Conservation (phyloP, 2,329 filamentous ascomycete genomes). For the Aplosporella prunicola region DNA sequence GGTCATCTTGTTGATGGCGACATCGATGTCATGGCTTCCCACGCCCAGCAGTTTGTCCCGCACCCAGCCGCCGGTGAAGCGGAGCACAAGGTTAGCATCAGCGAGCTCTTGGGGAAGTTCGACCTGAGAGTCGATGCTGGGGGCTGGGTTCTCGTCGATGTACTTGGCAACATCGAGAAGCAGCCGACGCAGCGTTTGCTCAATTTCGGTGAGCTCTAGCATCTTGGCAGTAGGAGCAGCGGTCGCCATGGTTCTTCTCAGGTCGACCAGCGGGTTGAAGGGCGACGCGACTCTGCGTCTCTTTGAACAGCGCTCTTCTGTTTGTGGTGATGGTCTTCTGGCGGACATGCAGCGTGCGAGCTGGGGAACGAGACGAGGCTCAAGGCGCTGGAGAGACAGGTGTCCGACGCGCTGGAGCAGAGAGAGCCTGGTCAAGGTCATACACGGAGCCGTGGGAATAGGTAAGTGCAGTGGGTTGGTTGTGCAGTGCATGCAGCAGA, state of each 20-base stretch:
- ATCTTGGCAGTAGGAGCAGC: constrained; percentile 14
- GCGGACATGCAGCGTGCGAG: constrained; percentile 24
- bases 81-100: constrained; percentile 46
- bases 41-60: constrained; percentile 70
- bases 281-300: constrained; percentile 19
- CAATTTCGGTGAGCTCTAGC: constrained; percentile 58
- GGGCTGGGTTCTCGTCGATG: constrained; percentile 42
- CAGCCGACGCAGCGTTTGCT: constrained; percentile 63
- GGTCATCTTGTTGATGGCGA: constrained; percentile 78
- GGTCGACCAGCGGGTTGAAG: constrained; percentile 9
- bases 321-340: constrained; percentile 11
- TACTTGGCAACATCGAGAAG: constrained; percentile 72
- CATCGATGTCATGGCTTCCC: constrained; percentile 71
- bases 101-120: constrained; percentile 36
- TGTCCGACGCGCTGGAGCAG: no score
- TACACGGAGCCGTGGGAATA: no score
- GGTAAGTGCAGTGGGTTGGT: no score
- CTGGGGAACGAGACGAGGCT: constrained; percentile 10
- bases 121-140: constrained; percentile 17
- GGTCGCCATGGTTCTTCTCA: constrained; percentile 21
- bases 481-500: no score
- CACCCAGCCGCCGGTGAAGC: constrained; percentile 82
- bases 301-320: constrained; percentile 23
- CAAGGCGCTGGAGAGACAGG: no score
- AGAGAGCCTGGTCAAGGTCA: no score